Percentiles rank a stretch among this genome's conserved stretches.
Conservation (phyloP, 1,139 yeast species). For the Lodderomyces jiufengensis region DNA sequence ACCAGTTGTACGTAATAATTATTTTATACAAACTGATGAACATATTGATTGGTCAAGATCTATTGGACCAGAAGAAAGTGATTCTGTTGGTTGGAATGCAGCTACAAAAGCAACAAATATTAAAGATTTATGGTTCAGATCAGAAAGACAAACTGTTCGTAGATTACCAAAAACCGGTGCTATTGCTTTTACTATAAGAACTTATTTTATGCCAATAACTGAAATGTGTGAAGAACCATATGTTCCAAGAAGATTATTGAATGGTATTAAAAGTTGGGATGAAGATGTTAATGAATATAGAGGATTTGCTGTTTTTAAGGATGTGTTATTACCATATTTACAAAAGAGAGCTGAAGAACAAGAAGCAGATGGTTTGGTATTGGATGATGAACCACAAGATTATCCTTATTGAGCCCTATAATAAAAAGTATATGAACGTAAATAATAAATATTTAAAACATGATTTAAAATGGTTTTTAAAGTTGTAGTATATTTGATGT, state of each 20-base stretch:
- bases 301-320: constrained; percentile 53
- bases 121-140: constrained; percentile 49
- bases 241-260: constrained; percentile 54
- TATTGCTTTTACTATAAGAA: constrained; percentile 58
- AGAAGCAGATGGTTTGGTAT: constrained; percentile 41
- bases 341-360: constrained; percentile 50
- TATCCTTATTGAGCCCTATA: constrained; percentile 46
- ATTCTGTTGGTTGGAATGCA: constrained; percentile 57
- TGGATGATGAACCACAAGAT: constrained; percentile 33
- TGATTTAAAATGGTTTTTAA: no score
- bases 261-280: constrained; percentile 58
- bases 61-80: constrained; percentile 53
- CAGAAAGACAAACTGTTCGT: constrained; percentile 68
- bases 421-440: not conserved
- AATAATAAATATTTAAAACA: not conserved
- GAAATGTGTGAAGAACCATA: constrained; percentile 56
- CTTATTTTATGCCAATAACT: constrained; percentile 55
- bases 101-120: constrained; percentile 48
- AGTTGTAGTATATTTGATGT: no score
- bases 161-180: constrained; percentile 62
- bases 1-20: constrained; percentile 64
- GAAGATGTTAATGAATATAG: constrained; percentile 57
- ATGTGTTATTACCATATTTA: constrained; percentile 52
- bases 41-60: constrained; percentile 62
- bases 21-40: constrained; percentile 62